These are phyloP conservation scores for Diversispora eburnea DNA, from an alignment of 192 early-diverging fungal species.

Conservation along the genomic window DNA sequence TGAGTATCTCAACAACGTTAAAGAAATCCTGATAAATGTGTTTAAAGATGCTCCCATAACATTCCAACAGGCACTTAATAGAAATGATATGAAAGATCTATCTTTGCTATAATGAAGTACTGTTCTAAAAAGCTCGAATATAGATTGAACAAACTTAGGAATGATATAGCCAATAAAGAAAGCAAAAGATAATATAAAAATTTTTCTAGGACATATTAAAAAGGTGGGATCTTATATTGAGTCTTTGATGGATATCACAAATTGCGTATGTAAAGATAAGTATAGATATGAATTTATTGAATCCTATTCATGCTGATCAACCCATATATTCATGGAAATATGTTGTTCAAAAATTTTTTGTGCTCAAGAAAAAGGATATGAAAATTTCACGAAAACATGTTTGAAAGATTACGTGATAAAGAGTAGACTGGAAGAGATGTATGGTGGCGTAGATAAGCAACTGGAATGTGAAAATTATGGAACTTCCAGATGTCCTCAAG, in stretches of 20 bases:
- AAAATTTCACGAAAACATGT: not conserved
- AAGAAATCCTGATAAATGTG: too few species aligned
- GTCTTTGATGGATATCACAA: not conserved
- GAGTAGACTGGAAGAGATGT: not conserved
- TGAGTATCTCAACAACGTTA: too few species aligned
- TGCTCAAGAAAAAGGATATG: not conserved
- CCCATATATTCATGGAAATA: not conserved
- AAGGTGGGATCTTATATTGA: not conserved
- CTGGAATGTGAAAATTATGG: too few species aligned
- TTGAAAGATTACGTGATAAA: not conserved
- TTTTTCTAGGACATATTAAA: not conserved
- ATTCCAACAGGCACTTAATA: too few species aligned
- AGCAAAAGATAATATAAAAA: not conserved
- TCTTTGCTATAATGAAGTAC: not conserved
- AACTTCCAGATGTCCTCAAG: too few species aligned
- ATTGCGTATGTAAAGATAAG: not conserved
- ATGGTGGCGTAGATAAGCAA: not conserved
- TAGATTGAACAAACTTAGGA: not conserved
- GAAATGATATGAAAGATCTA: too few species aligned
- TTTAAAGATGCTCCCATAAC: too few species aligned
- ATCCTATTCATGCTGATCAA: not conserved
- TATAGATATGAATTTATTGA: not conserved
- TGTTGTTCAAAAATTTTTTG: too few species aligned
- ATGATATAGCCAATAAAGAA: not conserved
- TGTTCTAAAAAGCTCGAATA: not conserved